Evolutionary conservation across 305 asterid species (phyloP).

Genomic region (Plantago coronopus): DNA sequence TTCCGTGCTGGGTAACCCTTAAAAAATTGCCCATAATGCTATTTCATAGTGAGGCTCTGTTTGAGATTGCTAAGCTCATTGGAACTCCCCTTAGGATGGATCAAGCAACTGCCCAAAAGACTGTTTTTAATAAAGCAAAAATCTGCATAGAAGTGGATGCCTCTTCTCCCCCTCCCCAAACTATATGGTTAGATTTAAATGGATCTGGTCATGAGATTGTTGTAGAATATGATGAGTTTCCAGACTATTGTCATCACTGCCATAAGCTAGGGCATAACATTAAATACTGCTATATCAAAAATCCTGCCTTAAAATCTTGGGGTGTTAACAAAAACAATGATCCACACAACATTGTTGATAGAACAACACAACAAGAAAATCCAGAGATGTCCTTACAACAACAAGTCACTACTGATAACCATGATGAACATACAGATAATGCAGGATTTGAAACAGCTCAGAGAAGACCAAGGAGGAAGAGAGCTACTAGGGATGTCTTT

Average conservation of each 20-base stretch:
- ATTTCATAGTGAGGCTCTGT: not conserved
- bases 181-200: not conserved
- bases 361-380: too few species aligned
- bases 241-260: not conserved
- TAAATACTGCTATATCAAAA: not conserved
- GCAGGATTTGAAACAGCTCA: too few species aligned
- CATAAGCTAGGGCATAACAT: not conserved
- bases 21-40: not conserved
- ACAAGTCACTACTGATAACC: too few species aligned
- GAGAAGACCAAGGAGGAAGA: not conserved
- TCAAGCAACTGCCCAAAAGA: not conserved
- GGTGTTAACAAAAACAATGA: not conserved
- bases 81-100: not conserved
- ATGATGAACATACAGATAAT: too few species aligned
- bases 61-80: not conserved
- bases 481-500: not conserved
- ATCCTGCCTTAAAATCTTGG: not conserved
- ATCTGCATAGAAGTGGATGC: not conserved
- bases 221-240: not conserved
- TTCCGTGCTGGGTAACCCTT: not conserved
- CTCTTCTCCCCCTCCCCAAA: not conserved
- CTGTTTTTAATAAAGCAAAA: not conserved
- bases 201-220: not conserved
- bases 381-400: too few species aligned
- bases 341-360: not conserved